phyloP scores from a whole-genome alignment of 106 monocot genomes.

The Dioscorea alata region DNA sequence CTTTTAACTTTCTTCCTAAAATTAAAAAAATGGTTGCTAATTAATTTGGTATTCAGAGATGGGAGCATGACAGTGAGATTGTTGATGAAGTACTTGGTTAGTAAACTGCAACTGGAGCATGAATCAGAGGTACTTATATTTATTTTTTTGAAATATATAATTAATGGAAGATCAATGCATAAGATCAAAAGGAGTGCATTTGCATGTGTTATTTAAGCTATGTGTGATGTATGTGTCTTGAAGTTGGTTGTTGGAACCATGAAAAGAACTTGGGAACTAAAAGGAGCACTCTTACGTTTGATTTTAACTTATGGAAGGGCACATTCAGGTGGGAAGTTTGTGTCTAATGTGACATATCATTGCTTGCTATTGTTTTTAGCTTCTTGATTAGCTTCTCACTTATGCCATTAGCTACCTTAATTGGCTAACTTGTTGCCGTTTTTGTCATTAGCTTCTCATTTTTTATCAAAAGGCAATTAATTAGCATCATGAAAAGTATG shows the following conservation, averaged over 20 bases:
- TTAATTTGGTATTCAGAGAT: conserved; percentile 27
- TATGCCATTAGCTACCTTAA: no score
- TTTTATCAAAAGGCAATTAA: no score
- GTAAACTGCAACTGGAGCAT: conserved; percentile 49
- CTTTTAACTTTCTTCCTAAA: no score
- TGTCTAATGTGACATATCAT: conserved; percentile 14
- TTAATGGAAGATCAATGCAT: not conserved
- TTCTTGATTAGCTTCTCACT: no score
- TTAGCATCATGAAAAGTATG: not conserved
- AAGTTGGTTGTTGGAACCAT: conserved; percentile 7
- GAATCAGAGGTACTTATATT: conserved; percentile 51
- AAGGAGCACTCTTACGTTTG: not conserved
- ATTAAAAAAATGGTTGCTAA: not conserved
- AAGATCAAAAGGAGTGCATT: not conserved
- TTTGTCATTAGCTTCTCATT: no score
- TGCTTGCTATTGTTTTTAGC: no score
- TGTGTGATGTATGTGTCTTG: not conserved
- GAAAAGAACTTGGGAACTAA: conserved; percentile 29
- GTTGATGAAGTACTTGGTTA: conserved; percentile 68
- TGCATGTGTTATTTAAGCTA: not conserved
- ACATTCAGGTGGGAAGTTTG: conserved; percentile 31
- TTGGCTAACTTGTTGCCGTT: no score
- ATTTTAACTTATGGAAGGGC: not conserved
- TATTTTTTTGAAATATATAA: not conserved
- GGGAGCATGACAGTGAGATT: conserved; percentile 66